Conservation (phyloP, 768 basidiomycete genomes). For the Boletus vermiculosoides region DNA sequence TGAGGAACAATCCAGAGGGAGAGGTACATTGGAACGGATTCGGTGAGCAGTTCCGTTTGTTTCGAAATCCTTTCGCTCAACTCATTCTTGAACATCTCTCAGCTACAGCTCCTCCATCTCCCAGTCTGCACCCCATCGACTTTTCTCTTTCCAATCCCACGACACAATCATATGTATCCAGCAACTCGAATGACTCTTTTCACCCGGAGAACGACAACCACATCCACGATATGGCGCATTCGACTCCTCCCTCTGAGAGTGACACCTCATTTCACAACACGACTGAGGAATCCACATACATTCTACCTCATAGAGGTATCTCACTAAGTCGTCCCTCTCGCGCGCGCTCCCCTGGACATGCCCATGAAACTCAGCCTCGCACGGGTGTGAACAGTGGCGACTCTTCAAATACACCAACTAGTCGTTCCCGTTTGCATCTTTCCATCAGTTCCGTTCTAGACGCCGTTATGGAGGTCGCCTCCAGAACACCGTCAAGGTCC, state of each 20-base stretch:
- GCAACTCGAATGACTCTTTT: slow-evolving; percentile 3
- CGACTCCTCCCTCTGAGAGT: not conserved
- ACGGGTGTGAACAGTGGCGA: not conserved
- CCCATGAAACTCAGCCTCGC: not conserved
- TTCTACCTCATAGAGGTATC: not conserved
- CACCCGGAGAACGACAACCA: not conserved
- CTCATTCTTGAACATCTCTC: not conserved
- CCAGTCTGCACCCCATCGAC: not conserved
- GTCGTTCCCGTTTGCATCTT: slow-evolving; percentile 19
- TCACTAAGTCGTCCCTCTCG: not conserved
- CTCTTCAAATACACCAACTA: not conserved
- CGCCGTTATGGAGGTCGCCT: slow-evolving; percentile 19
- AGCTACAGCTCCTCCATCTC: not conserved
- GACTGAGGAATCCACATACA: slow-evolving; percentile 24
- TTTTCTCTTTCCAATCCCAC: not conserved
- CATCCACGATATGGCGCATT: not conserved
- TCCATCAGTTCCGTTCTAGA: slow-evolving; percentile 19
- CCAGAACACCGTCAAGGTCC: slow-evolving; percentile 13
- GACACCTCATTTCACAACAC: slow-evolving; percentile 31
- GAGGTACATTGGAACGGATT: not conserved
- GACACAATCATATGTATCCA: slow-evolving; percentile 6
- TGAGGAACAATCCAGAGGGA: slow-evolving; percentile 8
- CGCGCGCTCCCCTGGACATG: slow-evolving; percentile 3
- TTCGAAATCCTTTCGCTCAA: not conserved
- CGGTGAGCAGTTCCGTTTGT: not conserved